Conservation (phyloP, 176 grass and related monocot species). For the Oryza australiensis region DNA sequence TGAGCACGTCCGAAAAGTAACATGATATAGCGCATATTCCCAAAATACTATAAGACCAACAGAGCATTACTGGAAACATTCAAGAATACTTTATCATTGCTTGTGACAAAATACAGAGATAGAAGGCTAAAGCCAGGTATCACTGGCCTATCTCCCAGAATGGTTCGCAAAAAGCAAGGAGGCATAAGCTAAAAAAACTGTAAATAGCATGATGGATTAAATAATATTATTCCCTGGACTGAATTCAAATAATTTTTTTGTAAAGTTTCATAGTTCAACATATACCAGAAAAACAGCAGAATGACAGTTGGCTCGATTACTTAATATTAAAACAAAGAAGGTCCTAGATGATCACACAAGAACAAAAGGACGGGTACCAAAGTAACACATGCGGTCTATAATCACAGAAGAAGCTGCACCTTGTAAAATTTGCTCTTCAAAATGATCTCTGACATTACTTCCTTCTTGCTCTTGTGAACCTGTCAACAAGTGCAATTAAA, state of each 20-base stretch:
- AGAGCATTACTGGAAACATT: neutral
- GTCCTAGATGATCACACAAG: constrained; percentile 4
- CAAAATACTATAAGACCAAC: constrained; percentile 9
- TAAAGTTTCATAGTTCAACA: neutral
- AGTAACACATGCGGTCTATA: neutral
- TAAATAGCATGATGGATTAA: neutral
- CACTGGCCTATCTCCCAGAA: neutral
- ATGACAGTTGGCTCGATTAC: neutral
- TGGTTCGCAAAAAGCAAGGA: constrained; percentile 6
- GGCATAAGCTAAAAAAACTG: constrained; percentile 20
- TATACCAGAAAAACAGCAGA: constrained; percentile 10
- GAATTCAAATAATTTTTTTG: neutral
- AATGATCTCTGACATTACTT: constrained; percentile 97
- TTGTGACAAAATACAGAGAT: constrained; percentile 6
- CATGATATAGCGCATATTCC: neutral
- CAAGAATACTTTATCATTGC: constrained; percentile 4
- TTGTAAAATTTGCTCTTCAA: constrained; percentile 98
- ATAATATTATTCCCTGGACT: neutral
- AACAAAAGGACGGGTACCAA: neutral
- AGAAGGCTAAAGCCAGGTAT: constrained; percentile 9
- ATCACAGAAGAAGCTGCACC: constrained; percentile 37
- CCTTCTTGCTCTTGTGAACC: constrained; percentile 89
- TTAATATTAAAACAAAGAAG: neutral
- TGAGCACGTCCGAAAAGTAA: constrained; percentile 2
- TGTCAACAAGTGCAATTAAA: constrained; percentile 42